Evolutionary conservation across 306 rosid genomes (phyloP), one percentile per base, ranked within the genome.

Genomic region (Cicer pinnatifidum): DNA sequence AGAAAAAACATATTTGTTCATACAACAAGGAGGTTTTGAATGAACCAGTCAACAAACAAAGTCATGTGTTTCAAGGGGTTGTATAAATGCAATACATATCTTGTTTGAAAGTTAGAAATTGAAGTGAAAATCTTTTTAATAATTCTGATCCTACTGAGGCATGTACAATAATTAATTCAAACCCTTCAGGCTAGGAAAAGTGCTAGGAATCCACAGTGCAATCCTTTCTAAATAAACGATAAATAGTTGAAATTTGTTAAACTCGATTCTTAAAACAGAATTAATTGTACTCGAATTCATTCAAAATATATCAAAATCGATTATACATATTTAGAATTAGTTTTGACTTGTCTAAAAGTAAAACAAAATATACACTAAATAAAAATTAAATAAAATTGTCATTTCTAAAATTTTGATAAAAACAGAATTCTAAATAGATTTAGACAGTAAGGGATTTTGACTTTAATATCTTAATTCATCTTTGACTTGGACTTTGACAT

Each of bases 381-480:
- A 66, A 8, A 54, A 39, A 35, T 11, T 7, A 52, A 59, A 51
- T 39, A 13, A 62, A 10, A 16, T 13, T 4, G 47, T 51, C 59
- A 50, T 65, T 59, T 56, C 16, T 48, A 39, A 23, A 47, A 37
- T 56, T 69, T 15, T 51, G 33, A 59, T 15, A 23, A 41, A 6
- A 68, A 80, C 8, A 81, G 63, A 45, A 56, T 57, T 69, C 9
- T 65, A 56, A 15, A 23, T 67, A 60, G 37, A 71, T 64, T 64
- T 19, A 44, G 53, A 38, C 28, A 65, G 20, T 11, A 65, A 47
- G 79, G 61, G 46, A 57, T 67, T 72, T 72, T 72, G 79, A 77
- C 47, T 72, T 77, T 51, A 38, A 20, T 23, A 19, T 46, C n/a
- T 45, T 12, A 33, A 59, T 56, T 76, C 79, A 19, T 54, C 39